Base-by-base conservation (phyloP, 306 rosid species). In the Astragalus membranaceus region DNA sequence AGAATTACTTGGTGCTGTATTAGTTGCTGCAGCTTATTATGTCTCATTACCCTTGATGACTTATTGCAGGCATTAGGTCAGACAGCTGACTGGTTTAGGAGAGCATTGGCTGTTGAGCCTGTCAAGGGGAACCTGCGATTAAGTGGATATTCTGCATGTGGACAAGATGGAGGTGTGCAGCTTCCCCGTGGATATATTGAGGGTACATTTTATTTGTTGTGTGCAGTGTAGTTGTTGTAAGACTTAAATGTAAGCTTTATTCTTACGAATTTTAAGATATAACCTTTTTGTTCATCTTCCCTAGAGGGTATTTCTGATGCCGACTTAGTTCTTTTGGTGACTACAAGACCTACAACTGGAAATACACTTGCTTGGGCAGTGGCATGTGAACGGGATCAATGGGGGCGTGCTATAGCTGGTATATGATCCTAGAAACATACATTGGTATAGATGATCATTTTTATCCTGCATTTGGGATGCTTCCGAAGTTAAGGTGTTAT, bases 401-500 rank as follows among this genome's bases (percentile, higher is more conserved):
- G 99, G 99, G 99, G 99, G 47, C 99, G 97, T 62, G 97, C 97
- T 33, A 89, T 95, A 77, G 99, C 99, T 58, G 99, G 99, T 92
- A 81, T 56, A 30, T 64, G 64, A 49, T 80, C 70, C 44, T 36
- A 61, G 49, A 59, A 79, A n/a, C 43, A 43, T 44, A 13, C 62
- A 46, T 72, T 65, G 47, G 15, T 75, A 29, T 69, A 14, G 14
- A 46, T 68, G 13, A 2, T 33, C 9, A 16, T 77, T 70, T 59
- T 64, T 50, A 62, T 76, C 43, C 55, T 35, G 47, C 57, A 63
- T 42, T 75, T 56, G 23, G 17, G 64, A 52, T 62, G 70, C 66
- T 33, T 77, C 64, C 26, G 64, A 74, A 66, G 61, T 69, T 52
- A 65, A 75, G 8, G 46, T 36, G 23, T 26, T 44, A 29, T 58